A percentile compares a stretch with the other conserved stretches of the same genome.
phyloP scores from a whole-genome alignment of 2,329 filamentous ascomycete species.

The Emmonsiellopsis sp. region DNA sequence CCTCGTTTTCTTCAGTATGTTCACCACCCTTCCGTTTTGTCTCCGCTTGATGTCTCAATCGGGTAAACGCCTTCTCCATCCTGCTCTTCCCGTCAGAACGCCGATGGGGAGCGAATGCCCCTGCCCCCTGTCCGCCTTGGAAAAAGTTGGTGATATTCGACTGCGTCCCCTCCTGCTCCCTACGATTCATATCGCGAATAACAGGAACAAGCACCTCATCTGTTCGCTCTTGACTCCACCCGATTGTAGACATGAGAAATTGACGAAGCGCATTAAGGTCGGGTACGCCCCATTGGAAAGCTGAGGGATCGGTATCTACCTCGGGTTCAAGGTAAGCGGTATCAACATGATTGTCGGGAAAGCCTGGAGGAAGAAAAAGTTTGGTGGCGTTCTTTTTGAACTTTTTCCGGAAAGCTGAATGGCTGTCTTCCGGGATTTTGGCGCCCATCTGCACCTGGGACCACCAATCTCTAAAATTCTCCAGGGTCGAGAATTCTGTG shows the following conservation, averaged over 20 bases:
- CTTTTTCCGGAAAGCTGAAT: constrained; percentile 66
- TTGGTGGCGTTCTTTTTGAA: constrained; percentile 79
- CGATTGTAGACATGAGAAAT: constrained; percentile 86
- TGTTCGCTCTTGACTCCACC: constrained; percentile 83
- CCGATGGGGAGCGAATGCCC: constrained; percentile 63
- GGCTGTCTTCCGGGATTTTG: constrained; percentile 47
- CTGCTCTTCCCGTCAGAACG: constrained; percentile 56
- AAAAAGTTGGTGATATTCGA: constrained; percentile 94
- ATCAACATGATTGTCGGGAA: constrained; percentile 69
- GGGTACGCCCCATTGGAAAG: constrained; percentile 92
- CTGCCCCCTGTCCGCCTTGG: constrained; percentile 50
- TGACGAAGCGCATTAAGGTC: constrained; percentile 75
- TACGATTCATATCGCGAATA: constrained; percentile 86
- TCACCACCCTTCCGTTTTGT: constrained; percentile 14
- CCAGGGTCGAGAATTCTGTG: constrained; percentile 69
- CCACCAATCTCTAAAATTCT: constrained; percentile 86
- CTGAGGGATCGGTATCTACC: constrained; percentile 67
- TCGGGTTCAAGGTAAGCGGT: constrained; percentile 79
- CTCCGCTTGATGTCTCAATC: constrained; percentile 50
- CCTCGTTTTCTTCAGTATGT: constrained; percentile 1
- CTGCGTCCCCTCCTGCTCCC: constrained; percentile 84
- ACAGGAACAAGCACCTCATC: constrained; percentile 95
- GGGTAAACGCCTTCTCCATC: constrained; percentile 65
- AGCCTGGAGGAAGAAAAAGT: constrained; percentile 71
- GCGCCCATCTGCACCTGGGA: constrained; percentile 63